phyloP scores from a whole-genome alignment of 1,139 yeast species.

The Hemisphaericaspora subhashii region DNA sequence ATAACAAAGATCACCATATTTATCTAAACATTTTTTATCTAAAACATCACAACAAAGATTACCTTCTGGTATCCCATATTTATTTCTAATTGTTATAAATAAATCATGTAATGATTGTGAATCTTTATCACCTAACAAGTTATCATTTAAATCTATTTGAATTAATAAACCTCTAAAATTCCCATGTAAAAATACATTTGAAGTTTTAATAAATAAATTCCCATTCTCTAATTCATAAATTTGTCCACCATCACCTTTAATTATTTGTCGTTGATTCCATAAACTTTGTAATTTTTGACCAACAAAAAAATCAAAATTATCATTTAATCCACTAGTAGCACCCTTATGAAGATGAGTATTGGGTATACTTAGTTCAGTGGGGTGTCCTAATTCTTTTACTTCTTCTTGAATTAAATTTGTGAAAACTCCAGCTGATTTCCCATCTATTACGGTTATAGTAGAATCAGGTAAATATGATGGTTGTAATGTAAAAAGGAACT shows the following conservation, averaged over 20 bases:
- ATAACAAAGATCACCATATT: slow-evolving; percentile 44
- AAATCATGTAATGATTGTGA: slow-evolving; percentile 18
- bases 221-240: slow-evolving; percentile 55
- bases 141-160: slow-evolving; percentile 45
- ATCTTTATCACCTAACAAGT: slow-evolving; percentile 14
- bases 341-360: slow-evolving; percentile 41
- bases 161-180: slow-evolving; percentile 68
- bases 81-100: slow-evolving; percentile 30
- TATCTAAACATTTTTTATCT: slow-evolving; percentile 27
- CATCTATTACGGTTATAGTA: slow-evolving; percentile 54
- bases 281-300: slow-evolving; percentile 63
- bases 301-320: slow-evolving; percentile 49
- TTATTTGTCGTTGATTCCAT: slow-evolving; percentile 72
- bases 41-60: slow-evolving; percentile 36
- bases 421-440: slow-evolving; percentile 46
- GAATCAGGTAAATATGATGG: slow-evolving; percentile 55
- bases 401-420: slow-evolving; percentile 42
- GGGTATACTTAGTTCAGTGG: slow-evolving; percentile 31
- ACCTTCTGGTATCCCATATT: slow-evolving; percentile 44
- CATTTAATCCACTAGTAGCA: slow-evolving; percentile 50
- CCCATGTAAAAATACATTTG: slow-evolving; percentile 75
- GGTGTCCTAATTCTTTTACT: slow-evolving; percentile 19
- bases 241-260: slow-evolving; percentile 76
- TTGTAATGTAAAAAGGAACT: slow-evolving; percentile 56
- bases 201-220: slow-evolving; percentile 52